Evolutionary conservation across 345 rosid species (phyloP).

Genomic region (Boechera divaricarpa): DNA sequence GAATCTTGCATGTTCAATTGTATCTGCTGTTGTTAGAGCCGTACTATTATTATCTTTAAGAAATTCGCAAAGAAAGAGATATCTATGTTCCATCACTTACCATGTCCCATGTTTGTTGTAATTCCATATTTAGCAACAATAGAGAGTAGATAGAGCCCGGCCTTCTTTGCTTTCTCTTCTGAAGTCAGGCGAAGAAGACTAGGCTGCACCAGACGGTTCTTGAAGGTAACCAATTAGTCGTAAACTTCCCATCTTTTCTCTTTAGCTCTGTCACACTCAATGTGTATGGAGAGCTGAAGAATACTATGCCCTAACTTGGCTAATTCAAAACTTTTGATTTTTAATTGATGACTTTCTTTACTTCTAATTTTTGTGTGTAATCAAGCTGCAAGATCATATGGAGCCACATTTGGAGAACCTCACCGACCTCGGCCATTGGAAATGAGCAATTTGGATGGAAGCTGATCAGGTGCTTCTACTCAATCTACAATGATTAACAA

Average conservation of each 20-base stretch:
- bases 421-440: no score
- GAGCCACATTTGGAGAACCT: not conserved
- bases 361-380: not conserved
- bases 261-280: not conserved
- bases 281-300: not conserved
- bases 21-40: not conserved
- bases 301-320: not conserved
- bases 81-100: not conserved
- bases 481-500: no score
- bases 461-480: no score
- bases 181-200: not conserved
- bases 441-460: no score
- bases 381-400: slow-evolving; percentile 11
- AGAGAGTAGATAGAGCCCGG: no score
- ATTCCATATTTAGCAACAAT: slow-evolving; percentile 8
- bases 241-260: not conserved
- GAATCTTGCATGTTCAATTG: not conserved
- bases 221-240: slow-evolving; percentile 1
- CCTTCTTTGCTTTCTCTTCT: no score
- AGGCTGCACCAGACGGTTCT: not conserved
- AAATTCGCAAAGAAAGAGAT: no score
- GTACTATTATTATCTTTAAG: not conserved
- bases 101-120: not conserved
- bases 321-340: not conserved
- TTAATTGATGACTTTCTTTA: no score